Evolutionary conservation across 2,329 filamentous ascomycete species (phyloP).

Genomic region (Aplosporella prunicola): DNA sequence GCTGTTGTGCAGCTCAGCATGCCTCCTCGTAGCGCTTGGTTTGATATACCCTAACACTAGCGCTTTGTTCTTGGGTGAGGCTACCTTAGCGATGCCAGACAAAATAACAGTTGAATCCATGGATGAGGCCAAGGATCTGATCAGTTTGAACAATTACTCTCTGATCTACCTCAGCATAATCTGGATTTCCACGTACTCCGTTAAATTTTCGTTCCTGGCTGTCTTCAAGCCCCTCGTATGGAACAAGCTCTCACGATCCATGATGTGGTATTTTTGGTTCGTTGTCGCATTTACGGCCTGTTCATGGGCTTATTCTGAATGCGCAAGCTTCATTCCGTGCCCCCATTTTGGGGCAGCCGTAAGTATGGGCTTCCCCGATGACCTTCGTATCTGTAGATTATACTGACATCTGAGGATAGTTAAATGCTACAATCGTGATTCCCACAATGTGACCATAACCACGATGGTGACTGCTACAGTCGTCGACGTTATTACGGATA

Average conservation of each 20-base stretch:
- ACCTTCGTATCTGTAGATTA: background rate
- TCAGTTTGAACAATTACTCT: background rate
- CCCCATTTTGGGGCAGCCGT: constrained; percentile 2
- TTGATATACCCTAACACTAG: background rate
- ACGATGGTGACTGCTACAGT: background rate
- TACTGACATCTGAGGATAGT: background rate
- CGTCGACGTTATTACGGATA: background rate
- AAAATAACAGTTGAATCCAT: background rate
- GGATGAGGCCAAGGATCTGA: background rate
- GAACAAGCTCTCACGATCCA: background rate
- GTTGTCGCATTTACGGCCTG: constrained; percentile 1
- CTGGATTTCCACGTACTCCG: constrained; percentile 5
- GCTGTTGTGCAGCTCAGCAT: background rate
- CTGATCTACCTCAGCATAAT: background rate
- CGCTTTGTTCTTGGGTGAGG: background rate
- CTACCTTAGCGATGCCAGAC: background rate
- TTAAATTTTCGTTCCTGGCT: constrained; percentile 9
- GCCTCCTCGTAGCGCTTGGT: background rate
- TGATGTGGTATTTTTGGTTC: constrained; percentile 4
- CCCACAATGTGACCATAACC: background rate
- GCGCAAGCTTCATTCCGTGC: constrained; percentile 1
- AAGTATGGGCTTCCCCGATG: constrained; percentile 1
- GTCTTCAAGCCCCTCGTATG: constrained; percentile 4
- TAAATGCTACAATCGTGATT: background rate
- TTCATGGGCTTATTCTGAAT: background rate